phyloP scores from a whole-genome alignment of 805 yeast genomes.

The Saturnispora zaruensis region DNA sequence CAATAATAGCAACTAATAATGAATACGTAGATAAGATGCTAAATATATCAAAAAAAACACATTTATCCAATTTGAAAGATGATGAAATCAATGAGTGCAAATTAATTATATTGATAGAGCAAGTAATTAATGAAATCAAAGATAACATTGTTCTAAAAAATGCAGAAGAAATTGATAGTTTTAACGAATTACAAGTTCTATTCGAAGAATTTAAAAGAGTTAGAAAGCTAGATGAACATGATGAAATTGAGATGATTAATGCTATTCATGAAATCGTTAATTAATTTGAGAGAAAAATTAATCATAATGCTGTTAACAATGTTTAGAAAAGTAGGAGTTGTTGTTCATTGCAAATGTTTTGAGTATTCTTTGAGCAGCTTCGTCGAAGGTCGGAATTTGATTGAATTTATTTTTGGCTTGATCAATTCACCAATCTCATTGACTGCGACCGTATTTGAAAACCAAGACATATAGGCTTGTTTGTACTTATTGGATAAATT shows the following conservation, averaged over 20 bases:
- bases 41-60: constrained; percentile 12
- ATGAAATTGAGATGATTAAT: background rate
- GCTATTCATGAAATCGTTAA: background rate
- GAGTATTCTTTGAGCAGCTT: background rate
- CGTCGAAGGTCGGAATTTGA: constrained; percentile 2
- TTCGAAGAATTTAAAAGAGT: background rate
- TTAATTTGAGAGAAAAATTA: background rate
- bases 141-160: constrained; percentile 7
- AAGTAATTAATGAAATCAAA: constrained; percentile 14
- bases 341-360: background rate
- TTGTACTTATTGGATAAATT: constrained; percentile 4
- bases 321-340: background rate
- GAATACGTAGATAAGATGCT: constrained; percentile 8
- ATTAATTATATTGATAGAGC: constrained; percentile 14
- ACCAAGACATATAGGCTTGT: constrained; percentile 4
- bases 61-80: constrained; percentile 6
- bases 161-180: constrained; percentile 3
- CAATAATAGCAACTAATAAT: constrained; percentile 11
- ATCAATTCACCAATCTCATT: background rate
- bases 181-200: constrained; percentile 1
- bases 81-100: constrained; percentile 8
- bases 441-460: background rate
- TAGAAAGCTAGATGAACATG: background rate
- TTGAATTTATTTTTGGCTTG: background rate
- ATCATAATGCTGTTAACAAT: background rate